Conservation (phyloP, 192 early-diverging fungal genomes). For the Coemansia sp. region DNA sequence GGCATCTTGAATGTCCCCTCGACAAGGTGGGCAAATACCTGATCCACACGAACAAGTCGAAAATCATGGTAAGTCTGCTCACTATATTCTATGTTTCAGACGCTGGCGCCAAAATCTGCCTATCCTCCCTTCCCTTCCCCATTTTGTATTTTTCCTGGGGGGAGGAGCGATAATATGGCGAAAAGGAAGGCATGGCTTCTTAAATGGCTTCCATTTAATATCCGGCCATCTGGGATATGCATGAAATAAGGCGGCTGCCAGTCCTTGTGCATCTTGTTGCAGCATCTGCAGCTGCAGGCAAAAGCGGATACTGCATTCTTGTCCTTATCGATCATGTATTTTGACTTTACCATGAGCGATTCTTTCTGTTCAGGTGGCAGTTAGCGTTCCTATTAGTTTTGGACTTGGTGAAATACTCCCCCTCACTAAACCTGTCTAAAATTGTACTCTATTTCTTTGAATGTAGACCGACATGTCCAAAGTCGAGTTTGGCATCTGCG, state of each 20-base stretch:
- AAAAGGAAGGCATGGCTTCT: neutral
- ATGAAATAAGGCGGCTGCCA: neutral
- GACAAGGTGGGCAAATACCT: conserved; percentile 55
- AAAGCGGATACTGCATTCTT: neutral
- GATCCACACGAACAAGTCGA: conserved; percentile 51
- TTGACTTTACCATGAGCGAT: neutral
- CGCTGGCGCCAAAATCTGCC: neutral
- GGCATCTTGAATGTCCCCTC: conserved; percentile 47
- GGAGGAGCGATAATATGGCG: neutral
- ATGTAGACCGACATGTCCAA: conserved; percentile 61
- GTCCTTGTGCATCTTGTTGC: neutral
- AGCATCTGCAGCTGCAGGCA: neutral
- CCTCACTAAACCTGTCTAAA: too few relatives aligned
- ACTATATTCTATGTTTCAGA: neutral
- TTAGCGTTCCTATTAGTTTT: too few relatives aligned
- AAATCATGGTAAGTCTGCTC: conserved; percentile 51
- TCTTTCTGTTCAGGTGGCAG: too few relatives aligned
- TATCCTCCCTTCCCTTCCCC: neutral
- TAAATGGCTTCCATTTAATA: neutral
- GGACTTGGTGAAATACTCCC: too few relatives aligned
- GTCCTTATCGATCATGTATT: neutral
- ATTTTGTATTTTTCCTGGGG: neutral
- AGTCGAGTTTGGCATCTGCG: conserved; percentile 68
- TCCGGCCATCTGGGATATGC: neutral
- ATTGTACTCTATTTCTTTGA: conserved; percentile 2